Evolutionary conservation across 805 yeast species (phyloP), one percentile per base, ranked within the genome.

Genomic region (Sugiyamaella floridensis): DNA sequence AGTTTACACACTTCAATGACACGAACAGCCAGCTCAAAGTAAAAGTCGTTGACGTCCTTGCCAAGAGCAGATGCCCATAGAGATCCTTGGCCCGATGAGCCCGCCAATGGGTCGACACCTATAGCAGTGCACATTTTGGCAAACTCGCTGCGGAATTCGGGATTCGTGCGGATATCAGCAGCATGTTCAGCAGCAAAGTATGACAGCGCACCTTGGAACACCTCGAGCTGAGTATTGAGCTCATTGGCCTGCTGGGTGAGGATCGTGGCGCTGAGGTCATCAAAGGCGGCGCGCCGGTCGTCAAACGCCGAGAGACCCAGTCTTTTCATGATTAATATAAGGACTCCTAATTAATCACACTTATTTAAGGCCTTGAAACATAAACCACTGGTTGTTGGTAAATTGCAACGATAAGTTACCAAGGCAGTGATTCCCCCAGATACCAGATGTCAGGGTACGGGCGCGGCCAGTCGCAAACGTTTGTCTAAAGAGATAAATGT

Each of bases 31-130:
- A 92, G 68, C 41, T 85, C 89, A 55, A 81, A 79, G 56, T 76
- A 76, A 59, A 78, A 84, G 60, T 85, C 89, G 6, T 72, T 73
- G 9, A 65, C 63, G 40, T 68, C 72, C 14, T 61, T 63, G 18
- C 71, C 68, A 32, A 63, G 62, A 14, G 63, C 58, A 47, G 62
- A 66, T 12, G 76, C 63, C 64, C 71, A 71, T 20, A 69, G 55
- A 8, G 72, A 66, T n/a, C 62, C 59, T 42, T 59, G 54, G 2
- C 63, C 58, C 16, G 66, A 56, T 11, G 67, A 62, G n/a, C 66
- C 61, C 2, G 74, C 72, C 26, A 90, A 66, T 0, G 96, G 93
- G 65, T 90, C 97, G 16, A 89, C 83, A 1, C 97, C 97, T 28
- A 89, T 82, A 59, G 83, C 79, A 3, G 77, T 72, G 62, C 96